phyloP scores from a whole-genome alignment of 2,329 filamentous ascomycete species.

The Botrytis sinoallii region DNA sequence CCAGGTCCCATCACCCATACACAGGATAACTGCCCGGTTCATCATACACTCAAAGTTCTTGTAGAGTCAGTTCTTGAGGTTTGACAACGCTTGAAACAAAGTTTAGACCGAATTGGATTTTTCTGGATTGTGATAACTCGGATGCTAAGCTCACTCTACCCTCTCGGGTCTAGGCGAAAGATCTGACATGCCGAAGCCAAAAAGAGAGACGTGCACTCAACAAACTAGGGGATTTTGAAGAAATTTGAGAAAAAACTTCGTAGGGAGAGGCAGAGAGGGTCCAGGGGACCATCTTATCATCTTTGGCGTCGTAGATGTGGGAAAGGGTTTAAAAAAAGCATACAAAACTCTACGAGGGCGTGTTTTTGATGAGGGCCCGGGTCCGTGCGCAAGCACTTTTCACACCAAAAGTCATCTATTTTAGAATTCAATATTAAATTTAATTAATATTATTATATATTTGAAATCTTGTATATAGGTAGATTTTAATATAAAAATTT shows the following conservation, averaged over 20 bases:
- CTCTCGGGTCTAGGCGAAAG: slow-evolving; percentile 21
- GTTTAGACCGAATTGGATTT: neutral
- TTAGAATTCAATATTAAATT: too few species aligned
- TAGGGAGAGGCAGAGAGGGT: neutral
- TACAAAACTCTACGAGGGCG: neutral
- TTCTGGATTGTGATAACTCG: neutral
- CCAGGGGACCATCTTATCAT: neutral
- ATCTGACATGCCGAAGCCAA: slow-evolving; percentile 25
- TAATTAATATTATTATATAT: too few species aligned
- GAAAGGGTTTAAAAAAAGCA: neutral
- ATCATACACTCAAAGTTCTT: neutral
- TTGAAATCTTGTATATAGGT: too few species aligned
- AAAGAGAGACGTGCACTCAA: slow-evolving; percentile 29
- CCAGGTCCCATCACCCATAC: neutral
- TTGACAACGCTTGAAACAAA: slow-evolving; percentile 6
- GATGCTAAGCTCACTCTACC: neutral
- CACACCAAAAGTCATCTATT: too few species aligned
- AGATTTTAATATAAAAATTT: too few species aligned
- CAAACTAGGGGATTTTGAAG: slow-evolving; percentile 19
- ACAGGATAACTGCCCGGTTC: neutral
- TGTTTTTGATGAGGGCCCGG: too few species aligned
- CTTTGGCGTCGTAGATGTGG: neutral
- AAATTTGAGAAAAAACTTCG: neutral
- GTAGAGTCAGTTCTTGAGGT: neutral
- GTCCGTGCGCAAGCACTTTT: too few species aligned